A percentile compares a stretch with the other conserved stretches of the same genome.
These are phyloP conservation scores for Tolypocladium capitatum DNA, from an alignment of 2,329 filamentous ascomycete genomes.

Conservation along the genomic window DNA sequence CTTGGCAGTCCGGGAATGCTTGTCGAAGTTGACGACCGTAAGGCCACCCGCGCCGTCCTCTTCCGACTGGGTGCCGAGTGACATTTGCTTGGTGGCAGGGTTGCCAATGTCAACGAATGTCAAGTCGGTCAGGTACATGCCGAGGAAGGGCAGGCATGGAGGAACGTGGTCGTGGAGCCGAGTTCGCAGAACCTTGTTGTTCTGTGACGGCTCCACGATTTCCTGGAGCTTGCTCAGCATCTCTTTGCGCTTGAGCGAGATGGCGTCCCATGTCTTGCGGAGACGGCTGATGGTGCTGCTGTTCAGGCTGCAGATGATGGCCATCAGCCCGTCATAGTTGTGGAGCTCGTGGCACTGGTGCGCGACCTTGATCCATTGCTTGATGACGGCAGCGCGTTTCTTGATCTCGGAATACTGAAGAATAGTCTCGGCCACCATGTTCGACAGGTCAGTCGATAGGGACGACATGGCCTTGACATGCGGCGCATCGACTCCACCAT, in stretches of 20 bases:
- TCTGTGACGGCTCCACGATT: slow-evolving; percentile 82
- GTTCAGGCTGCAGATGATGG: slow-evolving; percentile 88
- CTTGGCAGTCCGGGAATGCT: slow-evolving; percentile 85
- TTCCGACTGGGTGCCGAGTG: slow-evolving; percentile 29
- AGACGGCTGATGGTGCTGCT: slow-evolving; percentile 82
- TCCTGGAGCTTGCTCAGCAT: slow-evolving; percentile 65
- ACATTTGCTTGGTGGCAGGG: slow-evolving; percentile 65
- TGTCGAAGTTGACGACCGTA: slow-evolving; percentile 93
- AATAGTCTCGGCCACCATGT: slow-evolving; percentile 87
- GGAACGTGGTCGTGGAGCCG: slow-evolving; percentile 76
- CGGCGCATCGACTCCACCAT: slow-evolving; percentile 60
- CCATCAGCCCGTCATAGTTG: slow-evolving; percentile 96
- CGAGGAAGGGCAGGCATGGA: slow-evolving; percentile 88
- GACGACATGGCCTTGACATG: slow-evolving; percentile 93
- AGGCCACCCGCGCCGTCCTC: slow-evolving; percentile 54
- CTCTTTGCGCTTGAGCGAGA: slow-evolving; percentile 72
- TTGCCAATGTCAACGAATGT: slow-evolving; percentile 96
- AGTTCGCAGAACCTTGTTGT: slow-evolving; percentile 76
- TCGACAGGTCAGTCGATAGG: slow-evolving; percentile 82
- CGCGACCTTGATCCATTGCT: slow-evolving; percentile 96
- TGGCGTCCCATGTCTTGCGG: slow-evolving; percentile 80
- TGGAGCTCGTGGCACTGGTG: slow-evolving; percentile 75
- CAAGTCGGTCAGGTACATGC: slow-evolving; percentile 90
- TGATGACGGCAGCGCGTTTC: slow-evolving; percentile 79
- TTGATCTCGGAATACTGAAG: slow-evolving; percentile 80